Percentiles rank a stretch among this genome's conserved stretches.
phyloP scores from a whole-genome alignment of 225 moss, liverwort and hornwort species.

The Marchantia paleacea region DNA sequence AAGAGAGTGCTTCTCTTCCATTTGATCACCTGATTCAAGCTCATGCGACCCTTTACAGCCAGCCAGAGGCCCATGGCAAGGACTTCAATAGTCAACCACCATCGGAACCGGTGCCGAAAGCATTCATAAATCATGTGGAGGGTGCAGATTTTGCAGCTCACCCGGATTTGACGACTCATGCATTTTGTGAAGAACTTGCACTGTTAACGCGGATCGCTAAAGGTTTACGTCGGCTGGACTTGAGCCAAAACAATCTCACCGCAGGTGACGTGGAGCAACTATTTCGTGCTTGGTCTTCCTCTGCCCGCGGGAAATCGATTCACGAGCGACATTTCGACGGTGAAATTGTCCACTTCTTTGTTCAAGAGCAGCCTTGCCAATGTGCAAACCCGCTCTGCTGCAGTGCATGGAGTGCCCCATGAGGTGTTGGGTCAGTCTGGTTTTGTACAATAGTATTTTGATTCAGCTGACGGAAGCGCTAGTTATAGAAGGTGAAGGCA shows the following conservation, averaged over 20 bases:
- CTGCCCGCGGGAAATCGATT: slow-evolving; percentile 29
- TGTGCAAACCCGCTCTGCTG: slow-evolving; percentile 31
- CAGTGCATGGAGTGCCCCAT: slow-evolving; percentile 8
- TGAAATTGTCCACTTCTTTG: slow-evolving; percentile 52
- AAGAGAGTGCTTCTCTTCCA: neutral
- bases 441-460: neutral
- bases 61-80: neutral
- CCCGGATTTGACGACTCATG: neutral
- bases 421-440: neutral
- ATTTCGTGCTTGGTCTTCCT: slow-evolving; percentile 53
- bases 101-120: neutral
- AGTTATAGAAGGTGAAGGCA: no score
- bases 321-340: slow-evolving; percentile 39
- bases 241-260: slow-evolving; percentile 52
- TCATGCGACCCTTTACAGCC: neutral
- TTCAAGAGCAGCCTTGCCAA: slow-evolving; percentile 34
- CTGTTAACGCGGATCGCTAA: slow-evolving; percentile 47
- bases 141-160: neutral
- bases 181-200: slow-evolving; percentile 41
- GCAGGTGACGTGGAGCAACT: slow-evolving; percentile 38
- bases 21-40: neutral
- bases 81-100: neutral
- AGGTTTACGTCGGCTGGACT: slow-evolving; percentile 60
- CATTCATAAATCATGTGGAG: neutral
- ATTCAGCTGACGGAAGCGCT: neutral